Evolutionary conservation across 2,329 filamentous ascomycete species (phyloP), one percentile per base, ranked within the genome.

Genomic region (Rosellinia necatrix): DNA sequence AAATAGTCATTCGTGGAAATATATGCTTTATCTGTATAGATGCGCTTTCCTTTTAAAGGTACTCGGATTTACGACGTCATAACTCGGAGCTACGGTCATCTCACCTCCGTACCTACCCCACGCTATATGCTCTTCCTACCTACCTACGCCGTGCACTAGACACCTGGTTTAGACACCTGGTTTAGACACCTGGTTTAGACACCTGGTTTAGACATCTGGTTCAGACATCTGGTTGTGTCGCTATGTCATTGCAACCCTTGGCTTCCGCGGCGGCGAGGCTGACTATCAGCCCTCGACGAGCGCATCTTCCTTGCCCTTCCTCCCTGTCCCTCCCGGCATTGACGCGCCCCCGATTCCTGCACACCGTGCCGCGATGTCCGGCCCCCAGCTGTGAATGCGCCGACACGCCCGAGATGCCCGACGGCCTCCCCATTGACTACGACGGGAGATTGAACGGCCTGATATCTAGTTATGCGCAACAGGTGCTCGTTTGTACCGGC

Each of bases 401-500:
- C n/a, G 75, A 82, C 1, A 87, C 80, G 51, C 86, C 89, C 0
- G 63, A 73, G 10, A 80, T 88, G 75, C 87, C 88, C 1, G 75
- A 80, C 6, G 86, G 83, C 3, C 78, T 96, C 13, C 83, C 87
- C 19, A 92, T 97, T 49, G 92, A 97, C 69, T 80, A 81, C 65
- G 80, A 83, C 58, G 83, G 83, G 34, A 79, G 82, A 15, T 76
- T 97, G 38, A 87, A 89, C 68, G 90, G 90, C 10, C 88, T 89
- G 5, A 92, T 96, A 75, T 80, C 88, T 2, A 78, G 81, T 1
- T 96, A 96, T 70, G 80, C 86, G 1, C 88, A 96, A 72, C 92
- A 97, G 65, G 82, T 97, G 3, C 74, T 97, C 8, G 80, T 97
- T 12, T 92, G 89, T 60, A 96, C 92, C 0, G 92, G 91, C 4